Evolutionary conservation across 495 filamentous ascomycete species (phyloP).

Genomic region (Cryomyces minteri): DNA sequence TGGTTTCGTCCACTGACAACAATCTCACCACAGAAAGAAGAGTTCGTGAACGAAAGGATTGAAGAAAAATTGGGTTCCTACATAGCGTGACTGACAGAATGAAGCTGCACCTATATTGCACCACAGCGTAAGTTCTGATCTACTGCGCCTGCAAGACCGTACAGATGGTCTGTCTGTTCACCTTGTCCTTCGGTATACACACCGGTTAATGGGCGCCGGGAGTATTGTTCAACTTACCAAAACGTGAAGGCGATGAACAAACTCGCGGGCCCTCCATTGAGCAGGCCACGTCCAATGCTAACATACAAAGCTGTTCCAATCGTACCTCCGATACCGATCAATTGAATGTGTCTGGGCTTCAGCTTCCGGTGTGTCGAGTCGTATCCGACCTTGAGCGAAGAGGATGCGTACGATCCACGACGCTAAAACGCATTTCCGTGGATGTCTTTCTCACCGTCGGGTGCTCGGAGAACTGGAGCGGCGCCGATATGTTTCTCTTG

Average conservation of each 20-base stretch:
- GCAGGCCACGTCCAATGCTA: conserved; percentile 47
- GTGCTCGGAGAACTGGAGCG: not conserved
- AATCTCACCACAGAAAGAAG: no score
- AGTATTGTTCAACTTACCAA: conserved; percentile 38
- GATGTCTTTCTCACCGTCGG: not conserved
- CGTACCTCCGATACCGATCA: conserved; percentile 60
- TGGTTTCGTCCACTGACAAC: no score
- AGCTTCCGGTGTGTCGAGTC: conserved; percentile 39
- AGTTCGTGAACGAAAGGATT: not conserved
- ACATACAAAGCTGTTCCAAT: conserved; percentile 73
- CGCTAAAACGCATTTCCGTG: not conserved
- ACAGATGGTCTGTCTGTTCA: no score
- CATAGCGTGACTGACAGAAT: conserved; percentile 49
- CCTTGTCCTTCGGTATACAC: no score
- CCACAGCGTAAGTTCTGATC: not conserved
- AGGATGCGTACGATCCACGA: not conserved
- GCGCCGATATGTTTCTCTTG: not conserved
- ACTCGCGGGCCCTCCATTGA: conserved; percentile 56
- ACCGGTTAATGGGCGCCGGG: no score
- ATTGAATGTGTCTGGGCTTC: conserved; percentile 47
- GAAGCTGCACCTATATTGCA: conserved; percentile 38
- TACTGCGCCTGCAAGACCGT: no score
- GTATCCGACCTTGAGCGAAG: not conserved
- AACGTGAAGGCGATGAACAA: conserved; percentile 62
- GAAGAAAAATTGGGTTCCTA: conserved; percentile 15